These are phyloP conservation scores for Malus hybrid DNA, from an alignment of 331 rosid species.

Conservation along the genomic window DNA sequence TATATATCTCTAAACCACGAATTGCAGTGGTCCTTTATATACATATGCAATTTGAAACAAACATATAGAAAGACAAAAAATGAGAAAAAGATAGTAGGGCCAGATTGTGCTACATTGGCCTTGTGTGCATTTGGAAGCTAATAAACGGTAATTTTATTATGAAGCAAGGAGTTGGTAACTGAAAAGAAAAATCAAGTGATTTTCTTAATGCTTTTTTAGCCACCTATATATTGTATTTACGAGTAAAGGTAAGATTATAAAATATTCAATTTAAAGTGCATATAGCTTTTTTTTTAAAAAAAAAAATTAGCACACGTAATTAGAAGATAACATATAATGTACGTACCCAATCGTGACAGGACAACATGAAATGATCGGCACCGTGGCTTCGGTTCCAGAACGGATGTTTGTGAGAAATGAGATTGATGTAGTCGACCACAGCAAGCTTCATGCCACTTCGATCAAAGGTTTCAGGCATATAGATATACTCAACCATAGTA, in stretches of 20 bases:
- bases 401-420: constrained; percentile 30
- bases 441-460: constrained; percentile 2
- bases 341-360: constrained; percentile 59
- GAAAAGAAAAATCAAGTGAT: too few species aligned
- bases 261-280: background rate
- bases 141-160: background rate
- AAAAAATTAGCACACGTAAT: background rate
- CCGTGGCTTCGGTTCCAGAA: constrained; percentile 52
- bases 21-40: background rate
- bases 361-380: constrained; percentile 53
- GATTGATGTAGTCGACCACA: constrained; percentile 28
- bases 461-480: background rate
- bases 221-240: too few species aligned
- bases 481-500: constrained; percentile 36
- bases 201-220: too few species aligned
- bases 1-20: background rate
- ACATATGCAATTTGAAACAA: background rate
- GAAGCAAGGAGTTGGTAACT: too few species aligned
- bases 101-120: background rate
- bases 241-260: too few species aligned
- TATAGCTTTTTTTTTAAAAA: background rate
- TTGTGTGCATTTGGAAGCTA: background rate
- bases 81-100: background rate
- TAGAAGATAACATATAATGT: too few species aligned
- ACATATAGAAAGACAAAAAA: background rate